Percentiles rank a stretch among this genome's conserved stretches.
phyloP scores from a whole-genome alignment of 495 filamentous ascomycete genomes.

The Tuber microsphaerosporum region DNA sequence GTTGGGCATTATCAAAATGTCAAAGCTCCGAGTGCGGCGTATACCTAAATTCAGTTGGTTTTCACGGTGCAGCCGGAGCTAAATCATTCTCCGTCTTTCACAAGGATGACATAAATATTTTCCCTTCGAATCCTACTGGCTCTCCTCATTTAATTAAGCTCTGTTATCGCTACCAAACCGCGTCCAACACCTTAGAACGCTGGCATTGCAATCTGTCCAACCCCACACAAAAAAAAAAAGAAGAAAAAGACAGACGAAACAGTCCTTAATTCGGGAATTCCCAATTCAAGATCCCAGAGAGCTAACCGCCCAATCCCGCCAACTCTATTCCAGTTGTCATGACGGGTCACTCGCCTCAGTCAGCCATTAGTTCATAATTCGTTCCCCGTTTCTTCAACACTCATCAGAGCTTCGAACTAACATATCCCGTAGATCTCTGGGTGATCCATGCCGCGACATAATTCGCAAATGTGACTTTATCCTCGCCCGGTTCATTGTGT shows the following conservation, averaged over 20 bases:
- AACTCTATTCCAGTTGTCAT: neutral
- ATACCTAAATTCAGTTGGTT: neutral
- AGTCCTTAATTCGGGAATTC: neutral
- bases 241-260: neutral
- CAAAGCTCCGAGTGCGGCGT: no score
- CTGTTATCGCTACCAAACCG: neutral
- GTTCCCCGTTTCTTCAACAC: neutral
- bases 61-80: neutral
- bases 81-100: neutral
- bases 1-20: no score
- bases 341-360: neutral
- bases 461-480: slow-evolving; percentile 55
- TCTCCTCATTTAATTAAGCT: neutral
- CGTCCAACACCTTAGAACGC: neutral
- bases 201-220: neutral
- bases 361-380: neutral
- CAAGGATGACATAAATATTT: neutral
- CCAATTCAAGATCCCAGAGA: neutral
- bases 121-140: neutral
- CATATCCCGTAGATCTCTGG: slow-evolving; percentile 41
- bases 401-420: slow-evolving; percentile 22
- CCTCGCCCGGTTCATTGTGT: slow-evolving; percentile 61
- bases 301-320: neutral
- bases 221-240: neutral
- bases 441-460: slow-evolving; percentile 74